Evolutionary conservation across 805 yeast genomes (phyloP).

Genomic region (Ogataea sp.): DNA sequence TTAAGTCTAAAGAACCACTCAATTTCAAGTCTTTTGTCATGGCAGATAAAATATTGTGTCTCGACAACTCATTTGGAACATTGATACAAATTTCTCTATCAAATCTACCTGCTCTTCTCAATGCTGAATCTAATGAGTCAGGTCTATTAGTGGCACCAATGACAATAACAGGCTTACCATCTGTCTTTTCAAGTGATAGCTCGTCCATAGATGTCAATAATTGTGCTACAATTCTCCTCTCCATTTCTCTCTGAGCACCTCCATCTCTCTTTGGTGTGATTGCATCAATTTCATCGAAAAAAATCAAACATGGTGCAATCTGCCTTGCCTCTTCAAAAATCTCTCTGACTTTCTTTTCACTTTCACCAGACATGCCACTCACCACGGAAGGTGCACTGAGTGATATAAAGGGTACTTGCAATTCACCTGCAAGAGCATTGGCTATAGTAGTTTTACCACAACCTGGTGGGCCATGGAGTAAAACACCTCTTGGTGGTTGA

Average conservation of each 20-base stretch:
- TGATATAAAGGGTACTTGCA: constrained; percentile 86
- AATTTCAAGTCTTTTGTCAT: constrained; percentile 64
- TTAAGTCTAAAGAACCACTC: constrained; percentile 63
- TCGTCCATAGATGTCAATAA: constrained; percentile 93
- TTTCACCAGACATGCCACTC: constrained; percentile 98
- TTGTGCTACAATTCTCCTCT: constrained; percentile 93
- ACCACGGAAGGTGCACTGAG: constrained; percentile 94
- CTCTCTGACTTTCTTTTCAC: constrained; percentile 90
- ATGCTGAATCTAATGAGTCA: constrained; percentile 87
- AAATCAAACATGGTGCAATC: constrained; percentile 86
- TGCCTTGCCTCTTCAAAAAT: constrained; percentile 86
- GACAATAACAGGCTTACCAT: constrained; percentile 86
- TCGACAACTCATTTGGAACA: constrained; percentile 85
- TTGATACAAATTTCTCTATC: constrained; percentile 90
- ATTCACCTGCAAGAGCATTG: constrained; percentile 90
- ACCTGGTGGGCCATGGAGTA: constrained; percentile 96
- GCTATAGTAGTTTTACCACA: constrained; percentile 98
- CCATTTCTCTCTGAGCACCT: constrained; percentile 98
- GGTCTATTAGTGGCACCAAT: constrained; percentile 98
- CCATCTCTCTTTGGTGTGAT: constrained; percentile 98
- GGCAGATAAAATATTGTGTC: constrained; percentile 66
- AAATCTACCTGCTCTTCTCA: constrained; percentile 94
- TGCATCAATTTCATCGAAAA: constrained; percentile 96
- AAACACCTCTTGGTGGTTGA: constrained; percentile 92
- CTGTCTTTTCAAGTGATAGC: constrained; percentile 77